Evolutionary conservation across 1,139 yeast species (phyloP), one percentile per base, ranked within the genome.

Genomic region (Pichia sp.): DNA sequence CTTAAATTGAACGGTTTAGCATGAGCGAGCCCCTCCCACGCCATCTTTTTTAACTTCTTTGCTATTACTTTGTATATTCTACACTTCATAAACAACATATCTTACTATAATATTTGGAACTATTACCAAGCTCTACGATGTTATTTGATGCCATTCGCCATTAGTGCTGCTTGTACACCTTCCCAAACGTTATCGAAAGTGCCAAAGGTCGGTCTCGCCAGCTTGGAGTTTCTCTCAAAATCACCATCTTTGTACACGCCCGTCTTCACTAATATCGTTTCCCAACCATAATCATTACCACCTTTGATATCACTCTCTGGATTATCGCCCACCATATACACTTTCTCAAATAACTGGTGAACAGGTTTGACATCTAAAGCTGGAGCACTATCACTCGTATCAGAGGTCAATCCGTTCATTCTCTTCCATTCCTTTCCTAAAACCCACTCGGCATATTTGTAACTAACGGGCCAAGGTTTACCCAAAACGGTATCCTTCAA

Each of bases 311-410:
- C 98, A 35, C 88, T 77, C 20, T 80, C 91, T 3, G 96, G 97
- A 57, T 91, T 91, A 59, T 91, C 98, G 19, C 98, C 98, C 22
- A 91, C 84, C 98, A 91, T 91, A 61, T 69, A 88, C 3, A 91
- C 81, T 25, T 69, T 62, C 19, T 63, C 56, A 46, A 75, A 74
- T 2, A 74, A 72, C 9, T 66, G 52, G 13, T 46, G 38, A 25
- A 25, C 16, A 2, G 74, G 74, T 6, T 60, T 48, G 7, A 42
- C 45, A 14, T 42, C 44, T 37, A 72, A 55, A 19, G 52, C 55
- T 1, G 75, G 74, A 30, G 61, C 49, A 22, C 58, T 45, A 29
- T 59, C 20, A 12, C 12, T 11, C 60, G 6, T 46, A 45, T 9
- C 38, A 33, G 12, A 42, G 34, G 4, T 34, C 28, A 22, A 34